Base-by-base conservation (phyloP, 495 filamentous ascomycete species). In the Neurospora sublineolata region DNA sequence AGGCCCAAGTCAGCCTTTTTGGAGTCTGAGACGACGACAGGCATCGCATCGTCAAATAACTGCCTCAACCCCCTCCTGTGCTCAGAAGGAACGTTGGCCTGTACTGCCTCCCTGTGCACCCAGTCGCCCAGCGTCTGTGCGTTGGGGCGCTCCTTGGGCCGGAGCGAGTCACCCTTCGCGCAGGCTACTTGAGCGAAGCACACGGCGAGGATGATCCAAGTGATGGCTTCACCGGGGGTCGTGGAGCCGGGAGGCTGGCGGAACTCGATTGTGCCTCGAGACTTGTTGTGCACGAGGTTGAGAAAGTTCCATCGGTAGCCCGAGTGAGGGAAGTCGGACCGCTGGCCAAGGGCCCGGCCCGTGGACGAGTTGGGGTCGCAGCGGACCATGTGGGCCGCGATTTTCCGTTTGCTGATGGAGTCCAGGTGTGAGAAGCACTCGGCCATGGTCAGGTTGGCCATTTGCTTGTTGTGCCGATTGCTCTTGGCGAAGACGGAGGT, bases 81-180 rank as follows among this genome's bases (percentile, higher is more conserved):
- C 10, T 64, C 52, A 8, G 52, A 36, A 9, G 73, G 72, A n/a
- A 78, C 58, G 0, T 37, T 12, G 42, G 67, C 68, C 37, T 67
- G 64, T 37, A 72, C 46, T 18, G 80, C 76, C 44, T 84, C 80
- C 23, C 82, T 81, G 30, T 76, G 42, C 67, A 83, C 71, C 76
- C 77, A 81, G 68, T 79, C 79, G 9, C 75, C 76, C 10, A 82
- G 75, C 10, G 78, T 75, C 67, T 74, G 69, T 3, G 79, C 39
- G 46, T 69, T 58, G 16, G 76, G 72, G 42, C 41, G 46, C 10
- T 68, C 46, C n/a, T 44, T 58, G 3, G 74, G 69, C 16, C 73
- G 68, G 67, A 79, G 67, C 2, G 44, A 33, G 64, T 68, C 70
- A 27, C 69, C 75, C 23, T 68, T 46, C 8, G 67, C 69, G 68